Evolutionary conservation across 2,329 filamentous ascomycete genomes (phyloP).

Genomic region (Penicillium sumatraense): DNA sequence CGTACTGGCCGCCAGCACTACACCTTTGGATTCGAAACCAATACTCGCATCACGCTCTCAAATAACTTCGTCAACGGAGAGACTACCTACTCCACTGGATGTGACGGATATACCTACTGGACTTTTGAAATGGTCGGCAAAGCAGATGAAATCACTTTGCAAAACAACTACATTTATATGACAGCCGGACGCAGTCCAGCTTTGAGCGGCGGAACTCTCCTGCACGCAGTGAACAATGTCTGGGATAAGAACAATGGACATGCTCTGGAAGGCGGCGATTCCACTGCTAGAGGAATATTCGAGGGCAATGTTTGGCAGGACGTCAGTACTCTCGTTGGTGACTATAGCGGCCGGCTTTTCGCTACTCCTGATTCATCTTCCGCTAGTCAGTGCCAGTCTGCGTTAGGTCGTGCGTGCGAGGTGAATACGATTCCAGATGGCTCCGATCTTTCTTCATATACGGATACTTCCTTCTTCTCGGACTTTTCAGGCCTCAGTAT

Average conservation of each 20-base stretch:
- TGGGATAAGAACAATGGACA: constrained; percentile 4
- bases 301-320: constrained; percentile 1
- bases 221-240: constrained; percentile 12
- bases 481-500: constrained; percentile 1
- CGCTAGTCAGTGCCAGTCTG: constrained; percentile 1
- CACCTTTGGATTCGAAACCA: constrained; percentile 9
- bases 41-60: constrained; percentile 12
- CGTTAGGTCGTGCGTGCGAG: not conserved
- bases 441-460: not conserved
- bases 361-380: constrained; percentile 1
- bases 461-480: constrained; percentile 1
- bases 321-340: not conserved
- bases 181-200: constrained; percentile 11
- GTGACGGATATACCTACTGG: constrained; percentile 17
- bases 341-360: not conserved
- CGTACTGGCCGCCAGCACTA: constrained; percentile 14
- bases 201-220: constrained; percentile 8
- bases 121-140: constrained; percentile 10
- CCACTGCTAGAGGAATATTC: not conserved
- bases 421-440: not conserved
- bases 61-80: constrained; percentile 17
- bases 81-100: constrained; percentile 10
- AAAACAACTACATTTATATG: constrained; percentile 16
- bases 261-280: not conserved
- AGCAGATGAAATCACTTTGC: constrained; percentile 13